These are phyloP conservation scores for Phytophthora sansomeana DNA, from an alignment of 352 stramenopile genomes.

Conservation along the genomic window DNA sequence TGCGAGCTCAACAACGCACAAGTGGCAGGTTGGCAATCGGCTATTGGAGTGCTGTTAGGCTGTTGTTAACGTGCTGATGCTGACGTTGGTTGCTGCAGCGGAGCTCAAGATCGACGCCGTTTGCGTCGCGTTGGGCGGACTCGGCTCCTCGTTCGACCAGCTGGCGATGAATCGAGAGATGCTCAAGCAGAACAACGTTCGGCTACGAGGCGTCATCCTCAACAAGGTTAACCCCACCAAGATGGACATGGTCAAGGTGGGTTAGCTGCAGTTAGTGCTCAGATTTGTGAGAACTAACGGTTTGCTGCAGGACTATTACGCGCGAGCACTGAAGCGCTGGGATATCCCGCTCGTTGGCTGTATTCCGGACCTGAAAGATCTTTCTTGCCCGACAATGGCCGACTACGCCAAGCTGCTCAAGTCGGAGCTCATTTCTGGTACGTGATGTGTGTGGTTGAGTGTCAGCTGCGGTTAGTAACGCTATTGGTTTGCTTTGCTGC, in stretches of 20 bases:
- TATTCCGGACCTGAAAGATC: constrained; percentile 86
- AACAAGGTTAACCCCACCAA: constrained; percentile 92
- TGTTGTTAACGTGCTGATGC: constrained; percentile 11
- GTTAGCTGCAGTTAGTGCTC: background rate
- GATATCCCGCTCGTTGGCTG: constrained; percentile 89
- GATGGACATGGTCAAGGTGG: constrained; percentile 92
- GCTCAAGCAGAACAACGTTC: constrained; percentile 79
- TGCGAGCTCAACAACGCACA: constrained; percentile 92
- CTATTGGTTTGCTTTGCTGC: background rate
- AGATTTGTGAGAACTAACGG: background rate
- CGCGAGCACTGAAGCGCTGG: constrained; percentile 90
- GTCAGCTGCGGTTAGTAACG: background rate
- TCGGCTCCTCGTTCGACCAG: constrained; percentile 89
- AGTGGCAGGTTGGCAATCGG: constrained; percentile 64
- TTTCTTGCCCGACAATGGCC: constrained; percentile 86
- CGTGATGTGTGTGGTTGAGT: background rate
- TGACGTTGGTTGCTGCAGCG: constrained; percentile 39
- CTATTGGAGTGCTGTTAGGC: background rate
- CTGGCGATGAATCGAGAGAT: constrained; percentile 87
- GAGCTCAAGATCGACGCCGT: constrained; percentile 86
- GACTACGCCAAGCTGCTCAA: constrained; percentile 90
- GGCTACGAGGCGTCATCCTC: constrained; percentile 82
- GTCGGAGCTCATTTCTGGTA: constrained; percentile 81
- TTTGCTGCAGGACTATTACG: constrained; percentile 82
- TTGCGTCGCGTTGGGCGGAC: constrained; percentile 77